Evolutionary conservation across 441 rosid species (phyloP).

Genomic region (Macaranga tanarius): DNA sequence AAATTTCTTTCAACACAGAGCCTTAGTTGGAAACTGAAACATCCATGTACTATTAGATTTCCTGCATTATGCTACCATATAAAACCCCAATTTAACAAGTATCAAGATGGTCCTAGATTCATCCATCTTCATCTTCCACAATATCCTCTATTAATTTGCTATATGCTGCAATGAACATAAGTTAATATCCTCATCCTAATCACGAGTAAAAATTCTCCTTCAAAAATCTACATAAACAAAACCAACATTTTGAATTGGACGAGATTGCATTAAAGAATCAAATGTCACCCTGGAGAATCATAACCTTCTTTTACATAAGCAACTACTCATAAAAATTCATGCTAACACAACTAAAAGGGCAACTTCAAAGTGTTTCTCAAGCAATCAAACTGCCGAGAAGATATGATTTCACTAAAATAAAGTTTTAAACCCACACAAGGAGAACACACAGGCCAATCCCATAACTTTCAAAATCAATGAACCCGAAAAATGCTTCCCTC

Average conservation of each 20-base stretch:
- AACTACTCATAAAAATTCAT: background rate
- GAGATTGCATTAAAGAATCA: background rate
- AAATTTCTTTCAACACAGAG: background rate
- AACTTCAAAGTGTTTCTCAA: background rate
- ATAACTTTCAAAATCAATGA: background rate
- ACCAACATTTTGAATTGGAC: background rate
- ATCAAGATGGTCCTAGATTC: background rate
- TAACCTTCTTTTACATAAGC: background rate
- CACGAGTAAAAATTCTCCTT: background rate
- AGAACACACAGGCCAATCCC: background rate
- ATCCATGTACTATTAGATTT: background rate
- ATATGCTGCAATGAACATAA: background rate
- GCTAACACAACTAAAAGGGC: background rate
- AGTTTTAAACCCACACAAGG: background rate
- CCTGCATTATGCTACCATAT: background rate
- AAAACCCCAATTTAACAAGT: background rate
- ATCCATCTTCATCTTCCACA: background rate
- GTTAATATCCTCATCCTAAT: conserved; percentile 10
- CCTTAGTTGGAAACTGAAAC: background rate
- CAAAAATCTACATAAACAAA: background rate
- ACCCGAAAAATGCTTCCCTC: background rate
- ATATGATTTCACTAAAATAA: background rate
- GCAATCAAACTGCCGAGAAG: background rate
- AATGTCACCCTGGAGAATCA: background rate
- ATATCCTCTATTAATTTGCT: background rate